A percentile compares a stretch with the other conserved stretches of the same genome.
Evolutionary conservation across 2,329 filamentous ascomycete genomes (phyloP).

Genomic region (Trichophyton benhamiae): DNA sequence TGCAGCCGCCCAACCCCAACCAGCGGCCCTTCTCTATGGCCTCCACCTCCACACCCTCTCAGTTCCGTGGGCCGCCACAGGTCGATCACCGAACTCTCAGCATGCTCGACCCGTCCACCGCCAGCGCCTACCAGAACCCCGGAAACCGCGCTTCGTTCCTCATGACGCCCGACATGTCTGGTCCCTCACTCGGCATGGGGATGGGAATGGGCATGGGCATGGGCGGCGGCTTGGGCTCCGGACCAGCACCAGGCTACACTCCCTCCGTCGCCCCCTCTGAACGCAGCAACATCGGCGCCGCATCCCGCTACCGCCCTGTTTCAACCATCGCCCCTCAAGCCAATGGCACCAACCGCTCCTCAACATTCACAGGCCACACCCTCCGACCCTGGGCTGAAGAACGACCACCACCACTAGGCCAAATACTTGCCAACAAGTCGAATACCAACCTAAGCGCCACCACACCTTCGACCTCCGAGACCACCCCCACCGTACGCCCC

Average conservation of each 20-base stretch:
- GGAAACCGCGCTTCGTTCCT: constrained; percentile 25
- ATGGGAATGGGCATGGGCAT: background rate
- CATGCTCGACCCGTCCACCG: constrained; percentile 58
- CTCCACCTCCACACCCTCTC: constrained; percentile 18
- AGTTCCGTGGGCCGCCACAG: constrained; percentile 18
- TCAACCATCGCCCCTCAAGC: constrained; percentile 44
- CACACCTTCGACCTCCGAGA: constrained; percentile 14
- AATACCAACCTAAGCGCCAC: constrained; percentile 14
- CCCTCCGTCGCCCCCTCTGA: constrained; percentile 92
- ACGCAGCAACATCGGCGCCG: constrained; percentile 83
- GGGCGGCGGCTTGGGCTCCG: background rate
- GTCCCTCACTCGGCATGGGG: constrained; percentile 11
- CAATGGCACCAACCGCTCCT: constrained; percentile 16
- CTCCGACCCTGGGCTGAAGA: constrained; percentile 25
- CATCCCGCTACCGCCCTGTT: constrained; percentile 81
- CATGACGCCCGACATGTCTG: constrained; percentile 19
- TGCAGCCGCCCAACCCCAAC: constrained; percentile 20
- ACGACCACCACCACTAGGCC: constrained; percentile 15
- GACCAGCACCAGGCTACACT: constrained; percentile 46
- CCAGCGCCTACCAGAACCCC: constrained; percentile 22
- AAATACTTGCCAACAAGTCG: constrained; percentile 18
- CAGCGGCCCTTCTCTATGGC: constrained; percentile 41
- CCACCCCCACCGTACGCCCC: constrained; percentile 21
- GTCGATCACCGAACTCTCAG: constrained; percentile 58
- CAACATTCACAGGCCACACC: constrained; percentile 23